These are phyloP conservation scores for Tephrocybe sp. DNA, from an alignment of 768 basidiomycete genomes.

Conservation along the genomic window DNA sequence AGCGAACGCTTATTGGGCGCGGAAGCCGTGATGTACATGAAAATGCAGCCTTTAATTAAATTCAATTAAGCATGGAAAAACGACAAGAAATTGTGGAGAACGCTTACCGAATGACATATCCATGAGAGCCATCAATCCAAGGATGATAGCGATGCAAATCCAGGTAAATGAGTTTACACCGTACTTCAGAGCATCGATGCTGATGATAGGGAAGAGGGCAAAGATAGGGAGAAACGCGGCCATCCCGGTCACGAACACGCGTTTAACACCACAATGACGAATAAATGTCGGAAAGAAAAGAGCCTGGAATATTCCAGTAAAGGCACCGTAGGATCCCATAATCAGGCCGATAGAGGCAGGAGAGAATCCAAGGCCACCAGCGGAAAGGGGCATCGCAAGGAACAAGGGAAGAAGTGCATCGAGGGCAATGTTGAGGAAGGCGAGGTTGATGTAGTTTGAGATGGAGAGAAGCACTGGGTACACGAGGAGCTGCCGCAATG, in stretches of 20 bases:
- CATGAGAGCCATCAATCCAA: constrained; percentile 30
- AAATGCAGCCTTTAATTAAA: constrained; percentile 39
- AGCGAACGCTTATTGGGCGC: constrained; percentile 49
- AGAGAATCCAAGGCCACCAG: constrained; percentile 65
- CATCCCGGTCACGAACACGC: constrained; percentile 36
- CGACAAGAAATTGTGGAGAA: not conserved
- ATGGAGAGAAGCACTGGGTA: constrained; percentile 62
- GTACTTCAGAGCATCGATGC: constrained; percentile 30
- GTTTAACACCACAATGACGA: constrained; percentile 37
- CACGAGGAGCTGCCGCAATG: constrained; percentile 40
- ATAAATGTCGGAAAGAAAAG: constrained; percentile 39
- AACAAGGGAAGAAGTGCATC: constrained; percentile 64
- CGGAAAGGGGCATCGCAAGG: constrained; percentile 60
- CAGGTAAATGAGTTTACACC: constrained; percentile 34
- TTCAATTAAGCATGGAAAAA: not conserved
- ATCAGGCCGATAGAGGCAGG: constrained; percentile 66
- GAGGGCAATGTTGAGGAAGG: constrained; percentile 55
- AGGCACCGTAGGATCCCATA: constrained; percentile 39
- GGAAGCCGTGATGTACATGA: constrained; percentile 51
- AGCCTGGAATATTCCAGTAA: constrained; percentile 37
- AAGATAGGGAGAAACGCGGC: constrained; percentile 33
- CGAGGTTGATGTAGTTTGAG: constrained; percentile 65
- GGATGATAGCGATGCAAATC: constrained; percentile 28
- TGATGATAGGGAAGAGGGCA: constrained; percentile 43
- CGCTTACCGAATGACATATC: constrained; percentile 42